Conservation (phyloP, 148 eudicot genomes). For the Simmondsia chinensis region DNA sequence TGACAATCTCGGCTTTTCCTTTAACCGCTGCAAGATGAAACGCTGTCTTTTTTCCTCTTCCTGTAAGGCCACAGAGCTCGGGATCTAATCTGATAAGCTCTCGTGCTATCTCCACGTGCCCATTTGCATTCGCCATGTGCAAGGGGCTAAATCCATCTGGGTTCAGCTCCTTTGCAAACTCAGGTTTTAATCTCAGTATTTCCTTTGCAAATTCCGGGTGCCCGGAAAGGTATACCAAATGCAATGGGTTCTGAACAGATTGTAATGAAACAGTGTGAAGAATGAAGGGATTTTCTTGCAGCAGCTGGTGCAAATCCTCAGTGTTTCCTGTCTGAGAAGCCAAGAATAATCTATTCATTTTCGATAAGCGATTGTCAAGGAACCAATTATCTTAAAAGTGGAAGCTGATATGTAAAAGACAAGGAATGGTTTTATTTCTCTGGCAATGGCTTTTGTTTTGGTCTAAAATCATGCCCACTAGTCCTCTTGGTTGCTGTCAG, state of each 20-base stretch:
- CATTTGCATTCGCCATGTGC: constrained; percentile 49
- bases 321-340: constrained; percentile 25
- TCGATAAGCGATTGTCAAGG: too few species aligned
- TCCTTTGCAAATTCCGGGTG: constrained; percentile 22
- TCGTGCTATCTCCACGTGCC: constrained; percentile 27
- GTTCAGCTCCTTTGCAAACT: constrained; percentile 31
- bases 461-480: too few species aligned
- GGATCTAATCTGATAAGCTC: constrained; percentile 31
- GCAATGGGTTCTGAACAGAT: constrained; percentile 25
- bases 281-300: constrained; percentile 19
- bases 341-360: constrained; percentile 17
- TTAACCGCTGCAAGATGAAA: constrained; percentile 39
- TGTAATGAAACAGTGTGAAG: constrained; percentile 13
- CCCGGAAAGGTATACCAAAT: constrained; percentile 27
- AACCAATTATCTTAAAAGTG: too few species aligned
- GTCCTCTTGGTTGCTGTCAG: too few species aligned
- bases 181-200: constrained; percentile 17
- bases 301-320: constrained; percentile 12
- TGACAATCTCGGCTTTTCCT: constrained; percentile 27
- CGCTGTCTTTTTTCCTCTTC: constrained; percentile 34
- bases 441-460: too few species aligned
- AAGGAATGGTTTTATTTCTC: too few species aligned
- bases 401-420: too few species aligned
- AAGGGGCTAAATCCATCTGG: constrained; percentile 40
- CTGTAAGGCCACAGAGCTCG: constrained; percentile 18